Conservation (phyloP, 768 basidiomycete species). For the Auricularia auricula-judae region DNA sequence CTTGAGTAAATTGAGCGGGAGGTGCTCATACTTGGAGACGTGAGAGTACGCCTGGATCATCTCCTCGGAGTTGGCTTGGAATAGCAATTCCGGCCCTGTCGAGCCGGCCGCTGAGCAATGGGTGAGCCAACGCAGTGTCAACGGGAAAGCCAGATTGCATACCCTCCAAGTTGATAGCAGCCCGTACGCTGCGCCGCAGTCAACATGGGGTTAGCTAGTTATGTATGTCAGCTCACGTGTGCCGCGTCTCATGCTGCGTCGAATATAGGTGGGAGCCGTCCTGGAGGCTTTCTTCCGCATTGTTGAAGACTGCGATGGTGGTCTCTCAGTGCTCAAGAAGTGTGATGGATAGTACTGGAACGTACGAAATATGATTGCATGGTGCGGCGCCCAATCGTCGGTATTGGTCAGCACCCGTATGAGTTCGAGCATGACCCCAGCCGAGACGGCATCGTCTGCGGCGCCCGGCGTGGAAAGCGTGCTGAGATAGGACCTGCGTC, state of each 20-base stretch:
- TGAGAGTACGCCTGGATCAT: constrained; percentile 88
- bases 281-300: constrained; percentile 90
- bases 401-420: constrained; percentile 63
- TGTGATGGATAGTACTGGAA: neutral
- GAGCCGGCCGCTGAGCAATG: constrained; percentile 61
- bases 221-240: constrained; percentile 37
- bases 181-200: constrained; percentile 47
- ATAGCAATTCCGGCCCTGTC: constrained; percentile 78
- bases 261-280: constrained; percentile 91
- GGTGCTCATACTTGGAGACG: constrained; percentile 51
- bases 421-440: constrained; percentile 87
- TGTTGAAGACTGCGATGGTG: constrained; percentile 65
- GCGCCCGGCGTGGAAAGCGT: constrained; percentile 35
- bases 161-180: constrained; percentile 88
- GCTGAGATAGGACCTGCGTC: neutral
- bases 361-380: constrained; percentile 72
- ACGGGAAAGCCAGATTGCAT: neutral
- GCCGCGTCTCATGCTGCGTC: constrained; percentile 69
- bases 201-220: too few species aligned
- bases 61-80: constrained; percentile 91
- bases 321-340: neutral
- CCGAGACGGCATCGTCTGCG: constrained; percentile 77
- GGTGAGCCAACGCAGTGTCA: constrained; percentile 2
- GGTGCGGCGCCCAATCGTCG: constrained; percentile 57
- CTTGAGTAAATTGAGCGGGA: neutral